Conservation (phyloP, 2,329 filamentous ascomycete species). For the Macrophomina tecta region DNA sequence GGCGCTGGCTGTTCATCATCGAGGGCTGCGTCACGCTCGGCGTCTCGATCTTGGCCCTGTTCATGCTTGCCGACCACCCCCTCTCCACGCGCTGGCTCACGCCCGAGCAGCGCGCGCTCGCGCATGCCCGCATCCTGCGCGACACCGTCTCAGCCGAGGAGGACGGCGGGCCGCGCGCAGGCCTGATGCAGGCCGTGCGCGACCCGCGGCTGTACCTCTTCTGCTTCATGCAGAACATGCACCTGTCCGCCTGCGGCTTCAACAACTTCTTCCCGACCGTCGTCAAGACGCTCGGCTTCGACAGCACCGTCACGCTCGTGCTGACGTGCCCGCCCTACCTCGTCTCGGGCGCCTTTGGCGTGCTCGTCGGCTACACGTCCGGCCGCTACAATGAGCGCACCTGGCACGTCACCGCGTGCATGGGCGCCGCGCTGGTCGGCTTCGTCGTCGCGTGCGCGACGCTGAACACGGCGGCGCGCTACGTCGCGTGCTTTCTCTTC, state of each 20-base stretch:
- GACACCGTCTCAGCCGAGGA: conserved; percentile 58
- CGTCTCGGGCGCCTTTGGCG: conserved; percentile 34
- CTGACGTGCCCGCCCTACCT: conserved; percentile 34
- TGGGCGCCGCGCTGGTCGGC: conserved; percentile 36
- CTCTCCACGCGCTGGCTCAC: conserved; percentile 54
- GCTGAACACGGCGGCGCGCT: conserved; percentile 38
- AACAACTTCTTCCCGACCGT: conserved; percentile 44
- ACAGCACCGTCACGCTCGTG: conserved; percentile 42
- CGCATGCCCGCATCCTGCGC: conserved; percentile 47
- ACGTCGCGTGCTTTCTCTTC: conserved; percentile 41
- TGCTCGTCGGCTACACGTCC: conserved; percentile 34
- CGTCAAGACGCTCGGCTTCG: conserved; percentile 46
- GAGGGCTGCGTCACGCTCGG: conserved; percentile 30
- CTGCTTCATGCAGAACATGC: conserved; percentile 22
- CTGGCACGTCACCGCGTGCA: conserved; percentile 37
- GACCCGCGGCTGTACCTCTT: conserved; percentile 10
- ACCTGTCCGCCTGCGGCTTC: conserved; percentile 30
- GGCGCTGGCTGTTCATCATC: conserved; percentile 23
- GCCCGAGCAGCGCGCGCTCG: conserved; percentile 48
- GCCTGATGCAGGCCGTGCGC: background rate
- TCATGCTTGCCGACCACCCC: conserved; percentile 42
- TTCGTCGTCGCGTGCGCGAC: conserved; percentile 39
- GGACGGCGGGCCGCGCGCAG: background rate
- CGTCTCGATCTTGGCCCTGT: conserved; percentile 31
- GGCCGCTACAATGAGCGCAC: conserved; percentile 39